These are phyloP conservation scores for Anthracocystis panici-leucophaei DNA, from an alignment of 1,284 basidiomycete species.

Conservation along the genomic window DNA sequence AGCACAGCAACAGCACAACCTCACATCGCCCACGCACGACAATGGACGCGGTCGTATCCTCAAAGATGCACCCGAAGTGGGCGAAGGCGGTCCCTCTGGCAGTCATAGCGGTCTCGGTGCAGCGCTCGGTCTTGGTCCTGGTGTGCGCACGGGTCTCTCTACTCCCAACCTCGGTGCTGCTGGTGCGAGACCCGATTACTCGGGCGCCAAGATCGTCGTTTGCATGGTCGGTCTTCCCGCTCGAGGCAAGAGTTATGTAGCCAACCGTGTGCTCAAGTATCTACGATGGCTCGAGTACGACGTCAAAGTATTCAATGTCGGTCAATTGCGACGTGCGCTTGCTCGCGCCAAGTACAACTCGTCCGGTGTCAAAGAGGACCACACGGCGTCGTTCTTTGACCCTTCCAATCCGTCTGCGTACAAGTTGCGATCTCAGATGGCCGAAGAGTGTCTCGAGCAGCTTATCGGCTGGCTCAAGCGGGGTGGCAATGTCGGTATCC, in stretches of 20 bases:
- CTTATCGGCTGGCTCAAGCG: conserved; percentile 90
- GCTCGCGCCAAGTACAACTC: conserved; percentile 78
- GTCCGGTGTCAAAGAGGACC: conserved; percentile 86
- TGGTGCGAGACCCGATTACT: conserved; percentile 97
- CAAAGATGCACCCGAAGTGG: conserved; percentile 48
- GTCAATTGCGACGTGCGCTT: conserved; percentile 89
- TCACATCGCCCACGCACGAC: conserved; percentile 19
- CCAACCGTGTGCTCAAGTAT: conserved; percentile 69
- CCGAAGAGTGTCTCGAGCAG: conserved; percentile 92
- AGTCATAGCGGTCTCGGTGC: conserved; percentile 42
- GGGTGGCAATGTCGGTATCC: conserved; percentile 97
- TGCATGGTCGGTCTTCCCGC: conserved; percentile 81
- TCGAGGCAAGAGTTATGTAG: conserved; percentile 67
- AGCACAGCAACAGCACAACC: conserved; percentile 14
- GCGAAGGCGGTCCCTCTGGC: conserved; percentile 44
- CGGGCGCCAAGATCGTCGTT: conserved; percentile 96
- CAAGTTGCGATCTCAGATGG: conserved; percentile 82
- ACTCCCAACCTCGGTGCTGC: conserved; percentile 59
- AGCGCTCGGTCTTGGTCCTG: conserved; percentile 48
- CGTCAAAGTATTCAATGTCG: conserved; percentile 98
- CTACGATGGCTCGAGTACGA: conserved; percentile 91
- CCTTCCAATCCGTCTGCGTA: conserved; percentile 85
- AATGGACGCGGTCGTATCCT: conserved; percentile 41
- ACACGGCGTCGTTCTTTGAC: conserved; percentile 91
- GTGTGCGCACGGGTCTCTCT: conserved; percentile 38